Conservation (phyloP, 2,329 filamentous ascomycete species). For the Colletotrichum orbiculare region DNA sequence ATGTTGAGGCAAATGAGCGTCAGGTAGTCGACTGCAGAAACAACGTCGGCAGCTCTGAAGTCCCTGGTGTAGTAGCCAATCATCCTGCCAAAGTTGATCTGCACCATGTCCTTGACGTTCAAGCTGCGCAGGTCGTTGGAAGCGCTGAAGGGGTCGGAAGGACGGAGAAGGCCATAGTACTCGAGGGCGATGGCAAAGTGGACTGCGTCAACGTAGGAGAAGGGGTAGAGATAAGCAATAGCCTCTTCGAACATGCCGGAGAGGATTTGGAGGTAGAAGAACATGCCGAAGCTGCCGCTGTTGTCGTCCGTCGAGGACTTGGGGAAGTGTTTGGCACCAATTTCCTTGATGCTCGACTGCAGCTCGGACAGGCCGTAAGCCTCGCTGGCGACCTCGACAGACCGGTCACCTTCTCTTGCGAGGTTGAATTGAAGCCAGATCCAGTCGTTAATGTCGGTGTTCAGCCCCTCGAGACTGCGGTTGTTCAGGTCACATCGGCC, state of each 20-base stretch:
- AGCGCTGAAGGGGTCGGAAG: slow-evolving; percentile 81
- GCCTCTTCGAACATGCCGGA: slow-evolving; percentile 95
- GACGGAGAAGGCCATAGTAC: slow-evolving; percentile 89
- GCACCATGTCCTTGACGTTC: slow-evolving; percentile 76
- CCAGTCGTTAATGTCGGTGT: slow-evolving; percentile 76
- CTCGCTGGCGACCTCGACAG: slow-evolving; percentile 73
- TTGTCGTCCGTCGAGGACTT: slow-evolving; percentile 82
- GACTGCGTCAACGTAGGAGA: slow-evolving; percentile 92
- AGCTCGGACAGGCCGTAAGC: slow-evolving; percentile 75
- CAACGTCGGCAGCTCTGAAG: slow-evolving; percentile 90
- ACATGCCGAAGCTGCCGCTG: slow-evolving; percentile 85
- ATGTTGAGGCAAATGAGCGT: slow-evolving; percentile 91
- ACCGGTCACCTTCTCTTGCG: slow-evolving; percentile 72
- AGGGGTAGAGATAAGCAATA: slow-evolving; percentile 88
- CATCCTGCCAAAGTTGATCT: slow-evolving; percentile 95
- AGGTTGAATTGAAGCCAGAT: slow-evolving; percentile 79
- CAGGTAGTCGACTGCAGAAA: slow-evolving; percentile 93
- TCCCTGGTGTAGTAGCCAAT: slow-evolving; percentile 95
- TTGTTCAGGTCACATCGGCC: slow-evolving; percentile 79
- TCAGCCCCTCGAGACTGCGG: slow-evolving; percentile 71
- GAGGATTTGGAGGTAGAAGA: slow-evolving; percentile 91
- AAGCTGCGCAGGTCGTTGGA: slow-evolving; percentile 76
- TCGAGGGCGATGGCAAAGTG: slow-evolving; percentile 92
- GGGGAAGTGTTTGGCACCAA: slow-evolving; percentile 90
- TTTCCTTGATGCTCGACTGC: slow-evolving; percentile 84